Evolutionary conservation across 352 stramenopile genomes (phyloP).

Genomic region (Phytophthora idaei): DNA sequence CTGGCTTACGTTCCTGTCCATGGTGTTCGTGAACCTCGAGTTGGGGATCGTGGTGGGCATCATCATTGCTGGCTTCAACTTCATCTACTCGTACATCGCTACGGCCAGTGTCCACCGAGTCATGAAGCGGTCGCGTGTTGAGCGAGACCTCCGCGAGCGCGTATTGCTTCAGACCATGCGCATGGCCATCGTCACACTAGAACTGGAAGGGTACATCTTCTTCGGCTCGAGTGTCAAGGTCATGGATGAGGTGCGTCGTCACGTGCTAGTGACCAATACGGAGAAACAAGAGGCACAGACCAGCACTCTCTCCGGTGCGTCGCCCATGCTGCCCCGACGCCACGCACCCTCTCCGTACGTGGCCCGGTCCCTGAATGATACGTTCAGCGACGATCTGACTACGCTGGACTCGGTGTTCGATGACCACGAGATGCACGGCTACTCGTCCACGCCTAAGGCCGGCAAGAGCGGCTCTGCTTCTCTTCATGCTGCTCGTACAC

Average conservation of each 20-base stretch:
- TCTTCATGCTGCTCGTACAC: slow-evolving; percentile 73
- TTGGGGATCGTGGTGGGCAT: slow-evolving; percentile 95
- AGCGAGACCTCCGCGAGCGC: slow-evolving; percentile 78
- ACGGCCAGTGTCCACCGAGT: slow-evolving; percentile 77
- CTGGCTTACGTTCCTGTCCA: slow-evolving; percentile 93
- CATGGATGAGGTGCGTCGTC: slow-evolving; percentile 86
- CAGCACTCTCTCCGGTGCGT: slow-evolving; percentile 25
- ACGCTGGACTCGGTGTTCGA: slow-evolving; percentile 67
- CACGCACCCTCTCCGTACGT: slow-evolving; percentile 35
- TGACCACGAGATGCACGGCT: slow-evolving; percentile 42
- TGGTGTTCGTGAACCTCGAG: slow-evolving; percentile 95
- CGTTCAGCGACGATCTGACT: slow-evolving; percentile 55
- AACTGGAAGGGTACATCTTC: slow-evolving; percentile 89
- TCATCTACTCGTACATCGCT: slow-evolving; percentile 84
- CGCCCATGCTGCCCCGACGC: slow-evolving; percentile 26
- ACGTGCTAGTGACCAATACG: slow-evolving; percentile 66
- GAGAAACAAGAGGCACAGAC: slow-evolving; percentile 42
- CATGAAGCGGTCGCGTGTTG: slow-evolving; percentile 82
- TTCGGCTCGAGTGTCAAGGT: slow-evolving; percentile 89
- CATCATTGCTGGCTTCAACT: slow-evolving; percentile 88
- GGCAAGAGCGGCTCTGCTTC: slow-evolving; percentile 30
- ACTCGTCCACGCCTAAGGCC: slow-evolving; percentile 46
- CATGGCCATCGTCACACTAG: slow-evolving; percentile 85
- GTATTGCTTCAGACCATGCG: slow-evolving; percentile 71
- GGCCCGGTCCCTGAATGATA: slow-evolving; percentile 31